Percentiles rank a stretch among this genome's conserved stretches.
Conservation (phyloP, 73 alveolate genomes). For the Diophrys appendiculata region DNA sequence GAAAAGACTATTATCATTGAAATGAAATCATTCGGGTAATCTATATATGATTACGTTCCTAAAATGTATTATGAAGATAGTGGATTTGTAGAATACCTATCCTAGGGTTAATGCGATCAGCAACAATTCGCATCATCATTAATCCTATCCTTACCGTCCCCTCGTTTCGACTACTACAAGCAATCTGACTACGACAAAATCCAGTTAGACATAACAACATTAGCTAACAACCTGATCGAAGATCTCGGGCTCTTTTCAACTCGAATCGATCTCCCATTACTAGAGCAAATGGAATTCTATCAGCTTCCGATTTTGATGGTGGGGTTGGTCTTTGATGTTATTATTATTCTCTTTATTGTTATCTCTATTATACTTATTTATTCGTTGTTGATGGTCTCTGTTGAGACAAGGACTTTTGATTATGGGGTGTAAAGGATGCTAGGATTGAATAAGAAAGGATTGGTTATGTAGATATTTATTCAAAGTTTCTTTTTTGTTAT, state of each 20-base stretch:
- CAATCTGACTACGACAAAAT: constrained; percentile 7
- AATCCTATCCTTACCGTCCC: not conserved
- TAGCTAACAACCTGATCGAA: constrained; percentile 37
- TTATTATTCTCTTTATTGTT: constrained; percentile 68
- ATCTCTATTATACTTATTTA: constrained; percentile 78
- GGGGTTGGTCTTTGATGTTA: constrained; percentile 78
- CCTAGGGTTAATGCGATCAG: too few relatives aligned
- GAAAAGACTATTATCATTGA: not conserved
- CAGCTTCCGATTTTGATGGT: constrained; percentile 64
- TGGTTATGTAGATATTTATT: constrained; percentile 61
- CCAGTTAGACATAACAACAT: constrained; percentile 43
- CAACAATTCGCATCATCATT: not conserved
- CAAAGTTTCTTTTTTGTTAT: constrained; percentile 77
- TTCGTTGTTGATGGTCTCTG: constrained; percentile 76
- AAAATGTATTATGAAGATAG: too few relatives aligned
- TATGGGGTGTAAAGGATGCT: constrained; percentile 85
- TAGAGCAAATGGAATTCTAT: constrained; percentile 53
- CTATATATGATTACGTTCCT: not conserved
- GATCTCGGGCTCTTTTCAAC: constrained; percentile 79
- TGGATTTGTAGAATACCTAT: too few relatives aligned
- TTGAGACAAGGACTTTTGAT: constrained; percentile 84
- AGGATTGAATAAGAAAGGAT: constrained; percentile 78
- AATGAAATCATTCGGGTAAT: too few relatives aligned
- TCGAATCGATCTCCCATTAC: constrained; percentile 54
- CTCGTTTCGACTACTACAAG: not conserved